Evolutionary conservation across 441 rosid species (phyloP).

Genomic region (Metrosideros polymorpha): DNA sequence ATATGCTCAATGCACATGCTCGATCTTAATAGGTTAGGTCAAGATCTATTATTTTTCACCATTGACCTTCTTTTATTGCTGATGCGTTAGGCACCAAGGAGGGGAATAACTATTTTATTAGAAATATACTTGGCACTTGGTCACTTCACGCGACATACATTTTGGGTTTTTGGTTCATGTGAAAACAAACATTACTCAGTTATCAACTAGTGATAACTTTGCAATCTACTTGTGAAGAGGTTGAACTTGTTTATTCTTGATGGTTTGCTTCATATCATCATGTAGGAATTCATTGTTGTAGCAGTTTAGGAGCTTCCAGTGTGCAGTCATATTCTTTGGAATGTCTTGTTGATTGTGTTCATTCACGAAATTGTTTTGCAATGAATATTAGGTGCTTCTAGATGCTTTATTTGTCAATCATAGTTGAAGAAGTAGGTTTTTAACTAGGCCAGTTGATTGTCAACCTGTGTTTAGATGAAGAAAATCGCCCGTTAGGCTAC

Average conservation of each 20-base stretch:
- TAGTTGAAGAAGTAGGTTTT: not conserved
- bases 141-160: not conserved
- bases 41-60: not conserved
- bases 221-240: not conserved
- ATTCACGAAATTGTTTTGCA: not conserved
- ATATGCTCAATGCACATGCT: slow-evolving; percentile 51
- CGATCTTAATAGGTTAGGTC: slow-evolving; percentile 43
- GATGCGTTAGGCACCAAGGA: not conserved
- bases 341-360: not conserved
- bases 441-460: not conserved
- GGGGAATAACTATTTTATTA: not conserved
- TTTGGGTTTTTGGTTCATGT: not conserved
- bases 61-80: slow-evolving; percentile 12
- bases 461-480: not conserved
- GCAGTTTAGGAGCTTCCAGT: not conserved
- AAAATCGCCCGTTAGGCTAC: not conserved
- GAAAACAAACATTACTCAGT: not conserved
- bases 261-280: not conserved
- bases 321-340: not conserved
- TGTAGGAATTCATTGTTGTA: not conserved
- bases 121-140: not conserved
- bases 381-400: not conserved
- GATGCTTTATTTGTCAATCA: not conserved
- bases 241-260: not conserved
- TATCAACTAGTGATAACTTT: not conserved